A percentile compares a stretch with the other conserved stretches of the same genome.
These are phyloP conservation scores for Platanthera guangdongensis DNA, from an alignment of 106 monocot species.

Conservation along the genomic window DNA sequence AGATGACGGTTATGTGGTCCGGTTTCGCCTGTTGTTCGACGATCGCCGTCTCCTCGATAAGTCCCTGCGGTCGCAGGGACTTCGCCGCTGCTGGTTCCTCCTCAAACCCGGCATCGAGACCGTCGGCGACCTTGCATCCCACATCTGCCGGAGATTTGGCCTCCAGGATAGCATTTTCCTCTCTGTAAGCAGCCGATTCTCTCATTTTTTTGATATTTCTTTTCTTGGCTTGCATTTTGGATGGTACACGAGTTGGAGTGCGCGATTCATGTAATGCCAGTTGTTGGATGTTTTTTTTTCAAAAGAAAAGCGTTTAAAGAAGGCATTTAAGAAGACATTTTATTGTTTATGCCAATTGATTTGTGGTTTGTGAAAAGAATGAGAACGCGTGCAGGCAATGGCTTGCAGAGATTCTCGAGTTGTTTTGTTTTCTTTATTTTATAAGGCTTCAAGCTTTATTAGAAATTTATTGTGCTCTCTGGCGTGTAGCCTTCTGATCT, in stretches of 20 bases:
- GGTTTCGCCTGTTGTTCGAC: constrained; percentile 6
- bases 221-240: background rate
- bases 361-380: constrained; percentile 1
- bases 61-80: background rate
- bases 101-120: background rate
- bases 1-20: background rate
- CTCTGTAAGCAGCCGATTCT: constrained; percentile 26
- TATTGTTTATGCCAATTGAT: background rate
- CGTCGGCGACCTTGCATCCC: constrained; percentile 2
- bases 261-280: background rate
- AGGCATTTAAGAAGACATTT: background rate
- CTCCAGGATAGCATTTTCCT: constrained; percentile 49
- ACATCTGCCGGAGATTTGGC: constrained; percentile 15
- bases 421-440: no score
- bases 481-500: no score
- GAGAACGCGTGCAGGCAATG: background rate
- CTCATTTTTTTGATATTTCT: background rate
- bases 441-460: no score
- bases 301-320: background rate
- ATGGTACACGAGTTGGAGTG: background rate
- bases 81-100: constrained; percentile 6
- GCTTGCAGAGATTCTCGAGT: background rate
- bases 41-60: constrained; percentile 3
- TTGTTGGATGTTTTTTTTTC: background rate
- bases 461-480: no score